A percentile compares a stretch with the other conserved stretches of the same genome.
Evolutionary conservation across 1,284 basidiomycete species (phyloP).

Genomic region (Cryptococcus sp.): DNA sequence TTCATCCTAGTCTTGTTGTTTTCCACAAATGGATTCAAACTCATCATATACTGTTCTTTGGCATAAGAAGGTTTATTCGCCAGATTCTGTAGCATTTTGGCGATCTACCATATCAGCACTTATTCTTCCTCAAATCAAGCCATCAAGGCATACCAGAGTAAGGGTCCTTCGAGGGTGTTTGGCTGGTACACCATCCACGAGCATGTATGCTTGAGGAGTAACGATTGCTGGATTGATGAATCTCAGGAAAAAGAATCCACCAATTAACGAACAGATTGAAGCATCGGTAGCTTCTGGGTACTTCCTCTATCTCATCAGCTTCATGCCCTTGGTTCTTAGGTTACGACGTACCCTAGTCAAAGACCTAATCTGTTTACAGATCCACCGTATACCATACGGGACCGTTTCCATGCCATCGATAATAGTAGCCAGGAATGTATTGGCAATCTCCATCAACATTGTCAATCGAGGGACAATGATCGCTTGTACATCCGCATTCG

Average conservation of each 20-base stretch:
- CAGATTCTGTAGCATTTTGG: conserved; percentile 98
- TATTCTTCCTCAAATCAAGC: conserved; percentile 6
- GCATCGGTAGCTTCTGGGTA: conserved; percentile 97
- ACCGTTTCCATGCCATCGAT: conserved; percentile 97
- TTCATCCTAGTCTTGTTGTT: conserved; percentile 97
- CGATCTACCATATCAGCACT: conserved; percentile 61
- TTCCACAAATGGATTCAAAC: conserved; percentile 96
- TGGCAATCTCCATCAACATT: conserved; percentile 99
- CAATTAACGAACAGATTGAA: conserved; percentile 96
- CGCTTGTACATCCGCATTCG: conserved; percentile 90
- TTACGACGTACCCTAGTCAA: conserved; percentile 64
- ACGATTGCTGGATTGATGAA: conserved; percentile 99
- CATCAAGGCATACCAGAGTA: conserved; percentile 63
- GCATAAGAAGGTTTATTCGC: conserved; percentile 98
- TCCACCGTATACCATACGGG: conserved; percentile 98
- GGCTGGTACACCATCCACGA: conserved; percentile 93
- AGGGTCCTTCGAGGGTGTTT: conserved; percentile 94
- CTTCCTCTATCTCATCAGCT: conserved; percentile 65
- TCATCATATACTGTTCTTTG: conserved; percentile 98
- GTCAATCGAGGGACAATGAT: conserved; percentile 93
- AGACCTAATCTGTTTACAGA: conserved; percentile 98
- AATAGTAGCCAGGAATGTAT: conserved; percentile 94
- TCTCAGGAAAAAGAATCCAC: conserved; percentile 98
- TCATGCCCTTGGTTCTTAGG: neutral
- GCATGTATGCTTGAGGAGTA: conserved; percentile 98